Evolutionary conservation across 2,329 filamentous ascomycete species (phyloP).

Genomic region (Sporothrix brasiliensis): DNA sequence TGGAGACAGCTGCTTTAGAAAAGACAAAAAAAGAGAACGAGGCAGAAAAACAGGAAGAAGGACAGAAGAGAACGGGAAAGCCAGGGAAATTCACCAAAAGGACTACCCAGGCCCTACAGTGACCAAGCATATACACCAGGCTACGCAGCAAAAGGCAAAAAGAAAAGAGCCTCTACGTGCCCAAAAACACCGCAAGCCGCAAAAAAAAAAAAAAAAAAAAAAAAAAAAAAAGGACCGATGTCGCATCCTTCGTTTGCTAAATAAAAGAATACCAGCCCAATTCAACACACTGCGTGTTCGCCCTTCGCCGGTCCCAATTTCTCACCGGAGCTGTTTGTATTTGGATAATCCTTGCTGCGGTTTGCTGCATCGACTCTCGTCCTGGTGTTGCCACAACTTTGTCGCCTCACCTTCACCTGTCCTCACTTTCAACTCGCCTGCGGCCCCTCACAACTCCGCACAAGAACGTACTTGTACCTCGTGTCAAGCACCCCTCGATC

Average conservation of each 20-base stretch:
- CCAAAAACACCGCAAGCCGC: neutral
- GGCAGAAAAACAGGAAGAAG: neutral
- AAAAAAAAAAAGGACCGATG: slow-evolving; percentile 17
- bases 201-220: no score
- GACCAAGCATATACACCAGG: slow-evolving; percentile 11
- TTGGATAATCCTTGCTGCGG: no score
- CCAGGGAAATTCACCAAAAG: slow-evolving; percentile 4
- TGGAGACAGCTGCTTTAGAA: slow-evolving; percentile 17
- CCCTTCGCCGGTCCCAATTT: neutral
- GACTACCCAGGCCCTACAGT: neutral
- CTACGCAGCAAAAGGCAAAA: neutral
- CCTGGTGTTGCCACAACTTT: neutral
- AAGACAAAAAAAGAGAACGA: neutral
- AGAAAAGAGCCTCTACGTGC: neutral
- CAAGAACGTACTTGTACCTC: neutral
- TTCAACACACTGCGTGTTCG: neutral
- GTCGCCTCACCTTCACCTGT: neutral
- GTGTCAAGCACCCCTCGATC: slow-evolving; percentile 16
- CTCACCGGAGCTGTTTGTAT: no score
- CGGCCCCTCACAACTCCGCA: slow-evolving; percentile 10
- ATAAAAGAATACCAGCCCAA: slow-evolving; percentile 22
- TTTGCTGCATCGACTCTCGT: slow-evolving; percentile 1
- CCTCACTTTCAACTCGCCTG: neutral
- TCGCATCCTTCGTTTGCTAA: slow-evolving; percentile 28
- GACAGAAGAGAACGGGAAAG: neutral